A percentile compares a stretch with the other conserved stretches of the same genome.
These are phyloP conservation scores for Trametes hirsuta DNA, from an alignment of 1,284 basidiomycete genomes.

Conservation along the genomic window DNA sequence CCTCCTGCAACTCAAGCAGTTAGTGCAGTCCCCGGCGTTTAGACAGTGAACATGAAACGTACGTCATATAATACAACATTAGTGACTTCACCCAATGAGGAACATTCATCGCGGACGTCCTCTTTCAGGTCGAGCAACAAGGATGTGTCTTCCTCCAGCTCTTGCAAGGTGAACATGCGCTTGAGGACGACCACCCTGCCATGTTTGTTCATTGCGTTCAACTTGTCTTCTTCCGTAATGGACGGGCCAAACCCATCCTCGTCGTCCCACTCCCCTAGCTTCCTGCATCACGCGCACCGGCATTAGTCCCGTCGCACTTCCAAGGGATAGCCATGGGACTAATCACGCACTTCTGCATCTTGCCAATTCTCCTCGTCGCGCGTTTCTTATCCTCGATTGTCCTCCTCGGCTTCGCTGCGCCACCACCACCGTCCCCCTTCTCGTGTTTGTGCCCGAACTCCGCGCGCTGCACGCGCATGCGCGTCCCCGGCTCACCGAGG, in stretches of 20 bases:
- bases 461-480: slow-evolving; percentile 86
- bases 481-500: slow-evolving; percentile 72
- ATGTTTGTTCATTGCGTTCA: slow-evolving; percentile 52
- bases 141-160: slow-evolving; percentile 87
- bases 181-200: slow-evolving; percentile 89
- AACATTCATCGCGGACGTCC: slow-evolving; percentile 95
- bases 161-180: slow-evolving; percentile 91
- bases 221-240: slow-evolving; percentile 55
- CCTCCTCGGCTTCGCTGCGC: slow-evolving; percentile 54
- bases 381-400: slow-evolving; percentile 81
- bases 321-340: neutral
- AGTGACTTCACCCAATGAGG: slow-evolving; percentile 90
- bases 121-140: slow-evolving; percentile 93
- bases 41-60: slow-evolving; percentile 38
- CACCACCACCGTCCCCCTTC: slow-evolving; percentile 30
- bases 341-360: slow-evolving; percentile 81
- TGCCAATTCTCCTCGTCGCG: slow-evolving; percentile 78
- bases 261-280: slow-evolving; percentile 85
- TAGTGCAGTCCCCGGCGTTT: slow-evolving; percentile 4
- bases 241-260: slow-evolving; percentile 82
- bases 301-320: neutral
- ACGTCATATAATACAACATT: slow-evolving; percentile 98
- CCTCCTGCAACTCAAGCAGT: slow-evolving; percentile 59
- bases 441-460: slow-evolving; percentile 77
- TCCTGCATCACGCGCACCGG: slow-evolving; percentile 46